These are phyloP conservation scores for Heterobasidion annosum DNA, from an alignment of 1,284 basidiomycete species.

Conservation along the genomic window DNA sequence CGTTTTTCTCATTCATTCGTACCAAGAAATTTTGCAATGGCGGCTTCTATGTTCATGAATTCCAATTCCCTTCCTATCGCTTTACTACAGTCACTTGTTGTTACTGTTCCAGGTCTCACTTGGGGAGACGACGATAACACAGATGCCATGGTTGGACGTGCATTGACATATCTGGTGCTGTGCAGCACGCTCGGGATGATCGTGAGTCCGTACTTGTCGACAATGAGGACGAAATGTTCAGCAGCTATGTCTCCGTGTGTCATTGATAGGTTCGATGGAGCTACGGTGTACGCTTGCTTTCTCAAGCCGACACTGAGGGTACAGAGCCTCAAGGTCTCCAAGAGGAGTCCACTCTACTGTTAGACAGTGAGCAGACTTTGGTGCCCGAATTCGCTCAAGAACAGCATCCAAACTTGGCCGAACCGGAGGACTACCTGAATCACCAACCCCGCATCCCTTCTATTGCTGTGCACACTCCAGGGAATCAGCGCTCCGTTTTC, in stretches of 20 bases:
- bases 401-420: background rate
- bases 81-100: constrained; percentile 82
- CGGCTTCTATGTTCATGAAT: constrained; percentile 84
- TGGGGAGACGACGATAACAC: constrained; percentile 79
- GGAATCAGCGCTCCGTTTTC: constrained; percentile 26
- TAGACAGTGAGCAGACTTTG: constrained; percentile 6
- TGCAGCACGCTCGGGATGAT: constrained; percentile 94
- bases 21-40: constrained; percentile 72
- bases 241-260: background rate
- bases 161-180: constrained; percentile 86
- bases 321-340: constrained; percentile 11
- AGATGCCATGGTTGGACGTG: constrained; percentile 86
- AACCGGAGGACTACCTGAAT: background rate
- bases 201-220: constrained; percentile 32
- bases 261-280: constrained; percentile 73
- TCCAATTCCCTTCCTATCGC: constrained; percentile 93
- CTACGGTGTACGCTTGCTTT: constrained; percentile 74
- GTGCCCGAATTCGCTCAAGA: background rate
- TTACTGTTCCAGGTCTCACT: constrained; percentile 76
- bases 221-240: background rate
- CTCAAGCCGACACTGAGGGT: constrained; percentile 51
- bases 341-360: constrained; percentile 16
- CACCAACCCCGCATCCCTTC: background rate
- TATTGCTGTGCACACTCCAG: constrained; percentile 11
- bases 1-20: background rate